Evolutionary conservation across 257 asterid genomes (phyloP).

Genomic region (Petunia axillaris): DNA sequence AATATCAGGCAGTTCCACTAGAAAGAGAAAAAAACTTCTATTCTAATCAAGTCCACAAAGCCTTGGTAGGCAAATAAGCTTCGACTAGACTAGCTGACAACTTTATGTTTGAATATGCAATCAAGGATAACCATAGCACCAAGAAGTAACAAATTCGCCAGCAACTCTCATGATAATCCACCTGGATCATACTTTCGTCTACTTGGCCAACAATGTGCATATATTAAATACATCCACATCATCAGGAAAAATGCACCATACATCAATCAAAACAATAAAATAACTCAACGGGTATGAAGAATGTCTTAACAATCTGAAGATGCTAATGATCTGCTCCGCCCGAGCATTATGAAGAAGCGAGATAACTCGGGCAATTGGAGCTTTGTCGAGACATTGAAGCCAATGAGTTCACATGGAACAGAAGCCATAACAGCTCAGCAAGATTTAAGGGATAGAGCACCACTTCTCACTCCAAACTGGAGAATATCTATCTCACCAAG

Average conservation of each 20-base stretch:
- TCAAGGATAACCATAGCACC: constrained; percentile 13
- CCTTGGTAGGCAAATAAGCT: constrained; percentile 8
- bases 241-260: neutral
- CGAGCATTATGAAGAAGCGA: neutral
- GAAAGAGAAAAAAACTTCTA: constrained; percentile 19
- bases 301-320: neutral
- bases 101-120: constrained; percentile 6
- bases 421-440: too few species aligned
- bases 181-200: neutral
- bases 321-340: neutral
- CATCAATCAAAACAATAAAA: neutral
- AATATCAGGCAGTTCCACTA: constrained; percentile 29
- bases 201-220: constrained; percentile 7
- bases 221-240: neutral
- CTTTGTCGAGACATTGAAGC: neutral
- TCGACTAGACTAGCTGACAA: neutral
- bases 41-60: neutral
- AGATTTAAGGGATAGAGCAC: too few species aligned
- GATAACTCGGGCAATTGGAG: neutral
- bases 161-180: neutral
- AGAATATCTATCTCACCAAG: too few species aligned
- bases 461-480: too few species aligned
- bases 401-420: too few species aligned
- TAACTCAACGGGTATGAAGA: constrained; percentile 4
- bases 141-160: constrained; percentile 6